phyloP scores from a whole-genome alignment of 2,329 filamentous ascomycete genomes.

The Pseudogymnoascus sp. region DNA sequence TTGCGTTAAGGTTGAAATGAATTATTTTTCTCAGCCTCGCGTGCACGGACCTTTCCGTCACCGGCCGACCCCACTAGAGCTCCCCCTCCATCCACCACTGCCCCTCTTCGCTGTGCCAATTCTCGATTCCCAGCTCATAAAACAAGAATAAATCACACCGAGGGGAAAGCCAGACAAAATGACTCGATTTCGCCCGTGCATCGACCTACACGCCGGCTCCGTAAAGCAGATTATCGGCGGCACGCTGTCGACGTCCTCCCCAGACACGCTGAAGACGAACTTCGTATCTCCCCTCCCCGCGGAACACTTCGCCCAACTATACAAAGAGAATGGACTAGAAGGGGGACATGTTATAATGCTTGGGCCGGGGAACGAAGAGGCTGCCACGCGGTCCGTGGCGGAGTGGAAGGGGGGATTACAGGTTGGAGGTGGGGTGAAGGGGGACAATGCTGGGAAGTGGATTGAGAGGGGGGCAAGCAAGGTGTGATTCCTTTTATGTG shows the following conservation, averaged over 20 bases:
- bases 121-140: background rate
- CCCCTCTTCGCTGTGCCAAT: background rate
- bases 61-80: background rate
- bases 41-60: background rate
- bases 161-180: slow-evolving; percentile 41
- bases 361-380: slow-evolving; percentile 75
- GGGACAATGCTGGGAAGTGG: slow-evolving; percentile 78
- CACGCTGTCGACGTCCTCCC: slow-evolving; percentile 63
- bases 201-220: slow-evolving; percentile 93
- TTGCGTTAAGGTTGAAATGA: background rate
- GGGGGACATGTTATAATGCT: slow-evolving; percentile 97
- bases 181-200: slow-evolving; percentile 93
- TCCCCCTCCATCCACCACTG: background rate
- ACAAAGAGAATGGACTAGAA: slow-evolving; percentile 62
- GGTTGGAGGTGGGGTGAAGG: slow-evolving; percentile 87
- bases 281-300: slow-evolving; percentile 81
- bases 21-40: slow-evolving; percentile 1
- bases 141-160: background rate
- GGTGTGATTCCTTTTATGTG: slow-evolving; percentile 42
- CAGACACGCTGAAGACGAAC: slow-evolving; percentile 70
- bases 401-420: slow-evolving; percentile 78
- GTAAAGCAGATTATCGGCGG: slow-evolving; percentile 99
- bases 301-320: slow-evolving; percentile 72
- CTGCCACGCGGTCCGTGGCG: slow-evolving; percentile 66
- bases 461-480: slow-evolving; percentile 82